Conservation (phyloP, 768 basidiomycete genomes). For the Termitomyces sp. region DNA sequence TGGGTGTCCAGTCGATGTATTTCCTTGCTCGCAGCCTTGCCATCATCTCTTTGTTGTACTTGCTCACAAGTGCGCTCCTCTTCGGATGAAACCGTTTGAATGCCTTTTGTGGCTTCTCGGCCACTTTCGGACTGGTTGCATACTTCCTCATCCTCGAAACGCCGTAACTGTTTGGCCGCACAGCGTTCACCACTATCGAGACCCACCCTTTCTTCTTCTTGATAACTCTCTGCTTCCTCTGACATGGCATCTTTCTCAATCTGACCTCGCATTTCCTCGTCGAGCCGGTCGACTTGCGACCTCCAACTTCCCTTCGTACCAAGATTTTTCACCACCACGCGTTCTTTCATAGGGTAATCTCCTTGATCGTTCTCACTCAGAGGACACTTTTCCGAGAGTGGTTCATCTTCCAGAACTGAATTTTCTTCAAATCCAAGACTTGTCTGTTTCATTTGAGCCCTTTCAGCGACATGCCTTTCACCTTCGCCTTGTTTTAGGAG, state of each 20-base stretch:
- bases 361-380: background rate
- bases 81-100: background rate
- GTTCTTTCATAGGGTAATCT: too few relatives aligned
- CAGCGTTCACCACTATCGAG: background rate
- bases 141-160: background rate
- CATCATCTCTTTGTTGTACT: background rate
- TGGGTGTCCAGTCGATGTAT: background rate
- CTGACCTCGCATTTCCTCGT: background rate
- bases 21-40: background rate
- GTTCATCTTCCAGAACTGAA: background rate
- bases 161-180: background rate
- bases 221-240: background rate
- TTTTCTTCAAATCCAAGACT: slow-evolving; percentile 20
- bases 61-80: background rate
- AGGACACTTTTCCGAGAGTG: background rate
- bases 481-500: slow-evolving; percentile 20
- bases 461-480: slow-evolving; percentile 19
- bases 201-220: background rate
- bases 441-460: slow-evolving; percentile 15
- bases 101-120: background rate
- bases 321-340: background rate
- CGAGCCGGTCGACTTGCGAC: background rate
- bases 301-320: background rate
- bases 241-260: background rate
- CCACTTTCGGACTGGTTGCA: background rate